phyloP scores from a whole-genome alignment of 176 grass and related monocot genomes.

The Lolium perenne region DNA sequence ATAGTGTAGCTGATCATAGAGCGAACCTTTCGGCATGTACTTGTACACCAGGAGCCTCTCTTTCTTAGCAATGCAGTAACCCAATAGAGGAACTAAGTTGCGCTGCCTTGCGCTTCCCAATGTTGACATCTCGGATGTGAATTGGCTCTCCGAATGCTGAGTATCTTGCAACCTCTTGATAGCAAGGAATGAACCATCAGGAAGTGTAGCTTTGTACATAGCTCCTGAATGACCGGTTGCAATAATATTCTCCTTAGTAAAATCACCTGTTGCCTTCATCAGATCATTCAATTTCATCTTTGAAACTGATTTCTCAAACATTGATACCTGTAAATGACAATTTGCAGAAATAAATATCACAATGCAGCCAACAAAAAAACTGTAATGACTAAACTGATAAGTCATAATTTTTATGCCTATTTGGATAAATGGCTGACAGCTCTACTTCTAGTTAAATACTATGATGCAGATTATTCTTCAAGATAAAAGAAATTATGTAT shows the following conservation, averaged over 20 bases:
- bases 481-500: background rate
- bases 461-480: background rate
- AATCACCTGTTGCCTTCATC: slow-evolving; percentile 82
- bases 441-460: slow-evolving; percentile 9
- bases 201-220: slow-evolving; percentile 85
- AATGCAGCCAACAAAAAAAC: background rate
- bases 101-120: slow-evolving; percentile 70
- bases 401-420: background rate
- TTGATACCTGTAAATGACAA: slow-evolving; percentile 62
- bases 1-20: slow-evolving; percentile 71
- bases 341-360: slow-evolving; percentile 26
- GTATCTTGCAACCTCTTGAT: slow-evolving; percentile 93
- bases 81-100: slow-evolving; percentile 89
- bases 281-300: slow-evolving; percentile 96
- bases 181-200: slow-evolving; percentile 83
- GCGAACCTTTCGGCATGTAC: slow-evolving; percentile 70
- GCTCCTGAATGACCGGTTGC: slow-evolving; percentile 70
- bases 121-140: slow-evolving; percentile 86
- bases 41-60: slow-evolving; percentile 94
- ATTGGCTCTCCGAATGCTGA: slow-evolving; percentile 79
- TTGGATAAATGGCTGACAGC: background rate
- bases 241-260: slow-evolving; percentile 90
- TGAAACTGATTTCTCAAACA: slow-evolving; percentile 92
- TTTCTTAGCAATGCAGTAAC: slow-evolving; percentile 88
- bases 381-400: background rate